Evolutionary conservation across 805 yeast genomes (phyloP), one percentile per base, ranked within the genome.

Genomic region (Starmerella vaccinii): DNA sequence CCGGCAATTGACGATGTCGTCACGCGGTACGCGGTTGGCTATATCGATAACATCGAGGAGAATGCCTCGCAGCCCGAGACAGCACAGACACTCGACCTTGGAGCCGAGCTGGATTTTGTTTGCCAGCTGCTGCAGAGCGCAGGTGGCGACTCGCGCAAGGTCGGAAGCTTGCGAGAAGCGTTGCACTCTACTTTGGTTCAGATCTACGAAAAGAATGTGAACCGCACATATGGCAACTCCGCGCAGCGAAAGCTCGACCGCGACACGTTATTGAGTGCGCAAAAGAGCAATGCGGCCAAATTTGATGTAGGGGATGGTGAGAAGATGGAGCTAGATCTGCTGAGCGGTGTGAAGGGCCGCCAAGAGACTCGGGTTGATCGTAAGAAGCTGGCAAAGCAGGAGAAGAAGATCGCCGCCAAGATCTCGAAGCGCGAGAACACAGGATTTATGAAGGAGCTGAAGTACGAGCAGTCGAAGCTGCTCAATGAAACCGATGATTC

Each of bases 321-420:
- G 15, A 75, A 82, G 15, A 77, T 79, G 54, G 96, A 88, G 63
- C 82, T 92, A 58, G 96, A 89, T 56, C 57, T 60, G 49, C 94
- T 89, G 56, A 61, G 67, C 19, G 75, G 95, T 0, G 96, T 95
- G 51, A 78, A 95, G 68, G 57, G 57, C 49, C 80, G 82, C 59
- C 83, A 88, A 71, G 97, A 92, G 67, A 81, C 94, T 41, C 78
- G 94, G 63, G 99, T 92, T 39, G 98, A 92, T 67, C 84, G 84
- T 74, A 89, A 88, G 80, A 92, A 92, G 68, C 79, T 92, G 61
- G 96, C 89, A 65, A 92, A 90, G 68, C 98, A 96, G 51, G 99
- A 92, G 72, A 80, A 88, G 62, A 92, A 92, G 73, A 89, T 92
- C 65, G 97, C 96, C 21, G 90, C 94, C 64, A 92, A 92, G 71